These are phyloP conservation scores for Arthrobotrys iridis DNA, from an alignment of 2,329 filamentous ascomycete genomes.

Conservation along the genomic window DNA sequence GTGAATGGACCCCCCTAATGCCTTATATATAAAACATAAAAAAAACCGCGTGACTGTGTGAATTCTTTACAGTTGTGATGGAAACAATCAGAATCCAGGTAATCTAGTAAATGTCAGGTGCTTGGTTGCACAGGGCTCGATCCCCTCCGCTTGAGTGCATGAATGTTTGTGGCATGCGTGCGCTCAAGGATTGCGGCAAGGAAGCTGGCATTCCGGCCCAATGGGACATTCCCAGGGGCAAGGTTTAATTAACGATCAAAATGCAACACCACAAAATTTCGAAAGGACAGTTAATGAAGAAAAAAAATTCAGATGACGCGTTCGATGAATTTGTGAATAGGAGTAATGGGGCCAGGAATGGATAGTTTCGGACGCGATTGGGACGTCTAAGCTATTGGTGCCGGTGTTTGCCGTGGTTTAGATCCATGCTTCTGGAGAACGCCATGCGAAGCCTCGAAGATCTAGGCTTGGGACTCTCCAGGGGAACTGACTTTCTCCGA, in stretches of 20 bases:
- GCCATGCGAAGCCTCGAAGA: not conserved
- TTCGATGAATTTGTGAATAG: not conserved
- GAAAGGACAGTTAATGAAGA: not conserved
- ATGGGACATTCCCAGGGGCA: slow-evolving; percentile 8
- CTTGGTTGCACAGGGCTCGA: slow-evolving; percentile 6
- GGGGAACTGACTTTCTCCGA: slow-evolving; percentile 1
- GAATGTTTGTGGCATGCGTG: slow-evolving; percentile 13
- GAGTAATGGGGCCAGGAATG: slow-evolving; percentile 11
- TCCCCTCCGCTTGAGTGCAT: slow-evolving; percentile 19
- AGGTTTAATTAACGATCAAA: slow-evolving; percentile 20
- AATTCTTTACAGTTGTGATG: not conserved
- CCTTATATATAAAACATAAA: slow-evolving; percentile 22
- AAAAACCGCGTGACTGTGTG: not conserved
- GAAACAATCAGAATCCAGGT: slow-evolving; percentile 15
- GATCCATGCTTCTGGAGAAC: not conserved
- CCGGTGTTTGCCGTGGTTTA: slow-evolving; percentile 5
- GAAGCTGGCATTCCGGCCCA: slow-evolving; percentile 10
- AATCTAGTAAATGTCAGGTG: slow-evolving; percentile 40
- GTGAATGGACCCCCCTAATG: not conserved
- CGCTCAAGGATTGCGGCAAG: slow-evolving; percentile 20
- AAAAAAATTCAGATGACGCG: slow-evolving; percentile 25
- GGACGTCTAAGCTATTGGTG: no score
- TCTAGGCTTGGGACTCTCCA: slow-evolving; percentile 13
- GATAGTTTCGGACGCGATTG: not conserved
- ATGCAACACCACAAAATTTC: slow-evolving; percentile 26